Percentiles rank a stretch among this genome's conserved stretches.
Conservation (phyloP, 176 grass and related monocot genomes). For the Microstegium vimineum region DNA sequence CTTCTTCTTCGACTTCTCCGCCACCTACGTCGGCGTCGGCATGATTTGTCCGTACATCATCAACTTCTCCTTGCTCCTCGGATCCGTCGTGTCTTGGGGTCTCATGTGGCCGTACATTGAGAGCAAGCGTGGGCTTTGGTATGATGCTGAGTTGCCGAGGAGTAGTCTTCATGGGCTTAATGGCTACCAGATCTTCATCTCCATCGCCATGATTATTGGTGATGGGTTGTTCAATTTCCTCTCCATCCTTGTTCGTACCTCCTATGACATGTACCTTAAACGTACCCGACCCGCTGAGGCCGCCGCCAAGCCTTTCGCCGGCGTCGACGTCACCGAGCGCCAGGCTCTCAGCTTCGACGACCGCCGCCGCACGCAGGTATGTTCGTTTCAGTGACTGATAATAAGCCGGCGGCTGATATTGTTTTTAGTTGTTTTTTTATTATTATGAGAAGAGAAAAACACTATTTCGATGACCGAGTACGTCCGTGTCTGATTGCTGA, state of each 20-base stretch:
- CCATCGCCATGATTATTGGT: conserved; percentile 68
- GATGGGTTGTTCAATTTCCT: conserved; percentile 58
- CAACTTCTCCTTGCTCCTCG: conserved; percentile 52
- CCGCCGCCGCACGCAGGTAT: conserved; percentile 22
- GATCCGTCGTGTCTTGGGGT: conserved; percentile 50
- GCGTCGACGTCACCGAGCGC: conserved; percentile 3
- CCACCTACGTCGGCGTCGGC: conserved; percentile 53
- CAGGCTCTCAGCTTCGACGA: conserved; percentile 45
- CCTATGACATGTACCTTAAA: conserved; percentile 65
- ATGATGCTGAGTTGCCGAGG: conserved; percentile 18
- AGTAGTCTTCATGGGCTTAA: conserved; percentile 55
- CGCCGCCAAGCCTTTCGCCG: conserved; percentile 8
- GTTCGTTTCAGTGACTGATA: too few species aligned
- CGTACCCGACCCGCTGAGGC: neutral
- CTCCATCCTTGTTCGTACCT: conserved; percentile 30
- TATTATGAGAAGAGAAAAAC: too few species aligned
- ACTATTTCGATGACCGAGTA: too few species aligned
- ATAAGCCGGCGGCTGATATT: too few species aligned
- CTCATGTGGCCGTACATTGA: conserved; percentile 65
- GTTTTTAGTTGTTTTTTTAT: too few species aligned
- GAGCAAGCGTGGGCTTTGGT: conserved; percentile 50
- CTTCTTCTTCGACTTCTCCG: conserved; percentile 72
- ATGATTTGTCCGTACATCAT: conserved; percentile 76
- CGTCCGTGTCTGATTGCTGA: neutral
- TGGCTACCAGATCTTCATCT: conserved; percentile 74